Conservation (phyloP, 306 rosid species). For the Dryas alaskensis region DNA sequence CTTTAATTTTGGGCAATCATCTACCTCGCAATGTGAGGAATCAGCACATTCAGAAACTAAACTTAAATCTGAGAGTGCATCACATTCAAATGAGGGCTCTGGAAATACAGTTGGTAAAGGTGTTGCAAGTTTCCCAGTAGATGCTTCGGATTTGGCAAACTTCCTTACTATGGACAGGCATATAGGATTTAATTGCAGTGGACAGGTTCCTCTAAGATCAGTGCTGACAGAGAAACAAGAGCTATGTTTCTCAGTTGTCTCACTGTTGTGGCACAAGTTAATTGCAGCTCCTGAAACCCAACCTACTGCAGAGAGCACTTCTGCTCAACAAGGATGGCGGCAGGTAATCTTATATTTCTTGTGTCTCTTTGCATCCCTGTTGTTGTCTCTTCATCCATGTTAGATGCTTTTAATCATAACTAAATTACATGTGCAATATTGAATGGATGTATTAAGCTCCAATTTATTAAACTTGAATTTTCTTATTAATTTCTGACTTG, state of each 20-base stretch:
- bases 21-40: slow-evolving; percentile 32
- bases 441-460: too few relatives aligned
- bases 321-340: slow-evolving; percentile 99
- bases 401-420: too few relatives aligned
- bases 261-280: slow-evolving; percentile 92
- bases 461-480: too few relatives aligned
- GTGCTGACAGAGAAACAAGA: slow-evolving; percentile 83
- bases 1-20: slow-evolving; percentile 51
- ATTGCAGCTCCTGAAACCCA: slow-evolving; percentile 93
- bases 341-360: slow-evolving; percentile 54
- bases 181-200: slow-evolving; percentile 77
- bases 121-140: slow-evolving; percentile 58
- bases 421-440: too few relatives aligned
- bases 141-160: slow-evolving; percentile 96
- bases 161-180: slow-evolving; percentile 90
- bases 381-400: background rate
- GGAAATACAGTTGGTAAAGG: slow-evolving; percentile 58
- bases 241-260: slow-evolving; percentile 89
- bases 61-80: slow-evolving; percentile 34
- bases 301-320: slow-evolving; percentile 89
- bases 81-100: slow-evolving; percentile 49
- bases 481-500: too few relatives aligned
- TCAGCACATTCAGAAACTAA: slow-evolving; percentile 42
- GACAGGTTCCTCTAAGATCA: slow-evolving; percentile 77
- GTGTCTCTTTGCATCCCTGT: slow-evolving; percentile 10